Conservation (phyloP, 2,329 filamentous ascomycete genomes). For the Diaporthe vexans region DNA sequence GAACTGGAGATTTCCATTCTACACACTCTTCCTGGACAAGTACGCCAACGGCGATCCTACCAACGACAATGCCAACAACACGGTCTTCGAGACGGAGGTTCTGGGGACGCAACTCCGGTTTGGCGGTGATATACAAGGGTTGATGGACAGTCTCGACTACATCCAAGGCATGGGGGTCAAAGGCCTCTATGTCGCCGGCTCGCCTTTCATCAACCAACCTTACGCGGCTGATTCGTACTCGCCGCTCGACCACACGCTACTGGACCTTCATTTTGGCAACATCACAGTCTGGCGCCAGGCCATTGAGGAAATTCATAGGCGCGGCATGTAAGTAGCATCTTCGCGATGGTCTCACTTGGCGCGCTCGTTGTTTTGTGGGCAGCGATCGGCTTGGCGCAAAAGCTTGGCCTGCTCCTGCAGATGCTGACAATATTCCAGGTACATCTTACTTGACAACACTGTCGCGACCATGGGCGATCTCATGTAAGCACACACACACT, state of each 20-base stretch:
- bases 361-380: not conserved
- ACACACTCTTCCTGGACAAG: constrained; percentile 74
- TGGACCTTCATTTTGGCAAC: constrained; percentile 73
- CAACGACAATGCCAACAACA: constrained; percentile 75
- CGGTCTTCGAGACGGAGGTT: constrained; percentile 71
- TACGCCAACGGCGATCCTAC: constrained; percentile 75
- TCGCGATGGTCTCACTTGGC: not conserved
- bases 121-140: constrained; percentile 71
- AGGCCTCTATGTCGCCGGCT: constrained; percentile 73
- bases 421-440: constrained; percentile 35
- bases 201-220: constrained; percentile 73
- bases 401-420: constrained; percentile 25
- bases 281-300: constrained; percentile 70
- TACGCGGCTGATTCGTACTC: constrained; percentile 73
- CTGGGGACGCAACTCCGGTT: constrained; percentile 73
- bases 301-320: constrained; percentile 70
- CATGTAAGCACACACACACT: constrained; percentile 41
- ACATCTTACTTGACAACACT: constrained; percentile 71
- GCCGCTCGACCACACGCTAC: constrained; percentile 71
- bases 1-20: constrained; percentile 75
- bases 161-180: constrained; percentile 76
- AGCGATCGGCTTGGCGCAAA: constrained; percentile 9
- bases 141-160: constrained; percentile 74
- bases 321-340: constrained; percentile 71
- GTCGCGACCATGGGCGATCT: constrained; percentile 74